Percentiles rank a stretch among this genome's conserved stretches.
Conservation (phyloP, 2,329 filamentous ascomycete genomes). For the Penicillium sp. region DNA sequence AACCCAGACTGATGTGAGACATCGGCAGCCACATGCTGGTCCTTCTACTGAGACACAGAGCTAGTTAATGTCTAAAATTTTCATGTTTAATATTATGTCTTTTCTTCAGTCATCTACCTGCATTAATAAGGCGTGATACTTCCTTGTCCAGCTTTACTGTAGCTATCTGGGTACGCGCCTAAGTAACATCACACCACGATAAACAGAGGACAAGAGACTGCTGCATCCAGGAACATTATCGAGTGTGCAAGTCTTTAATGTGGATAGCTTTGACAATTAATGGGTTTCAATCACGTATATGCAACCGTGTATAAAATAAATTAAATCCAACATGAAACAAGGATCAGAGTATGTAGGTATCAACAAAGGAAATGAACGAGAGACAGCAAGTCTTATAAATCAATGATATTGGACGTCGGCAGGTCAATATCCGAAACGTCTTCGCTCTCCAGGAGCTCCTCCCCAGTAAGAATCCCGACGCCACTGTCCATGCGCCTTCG, state of each 20-base stretch:
- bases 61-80: too few relatives aligned
- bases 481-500: constrained; percentile 42
- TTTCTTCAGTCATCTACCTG: too few relatives aligned
- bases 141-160: too few relatives aligned
- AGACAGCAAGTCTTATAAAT: constrained; percentile 15
- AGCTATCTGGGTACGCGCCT: too few relatives aligned
- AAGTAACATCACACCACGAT: too few relatives aligned
- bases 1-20: neutral
- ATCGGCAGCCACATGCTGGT: neutral
- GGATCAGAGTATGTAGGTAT: neutral
- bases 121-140: too few relatives aligned
- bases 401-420: constrained; percentile 26
- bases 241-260: too few relatives aligned
- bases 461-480: constrained; percentile 37
- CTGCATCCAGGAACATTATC: too few relatives aligned
- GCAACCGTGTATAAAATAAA: neutral
- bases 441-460: constrained; percentile 34
- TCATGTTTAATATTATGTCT: too few relatives aligned
- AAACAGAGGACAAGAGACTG: too few relatives aligned
- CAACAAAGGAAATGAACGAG: constrained; percentile 7
- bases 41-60: neutral
- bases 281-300: neutral
- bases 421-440: constrained; percentile 25
- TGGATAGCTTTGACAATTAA: neutral
- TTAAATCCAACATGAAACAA: neutral